Conservation (phyloP, 1,139 yeast genomes). For the Hansenula lynferdii region DNA sequence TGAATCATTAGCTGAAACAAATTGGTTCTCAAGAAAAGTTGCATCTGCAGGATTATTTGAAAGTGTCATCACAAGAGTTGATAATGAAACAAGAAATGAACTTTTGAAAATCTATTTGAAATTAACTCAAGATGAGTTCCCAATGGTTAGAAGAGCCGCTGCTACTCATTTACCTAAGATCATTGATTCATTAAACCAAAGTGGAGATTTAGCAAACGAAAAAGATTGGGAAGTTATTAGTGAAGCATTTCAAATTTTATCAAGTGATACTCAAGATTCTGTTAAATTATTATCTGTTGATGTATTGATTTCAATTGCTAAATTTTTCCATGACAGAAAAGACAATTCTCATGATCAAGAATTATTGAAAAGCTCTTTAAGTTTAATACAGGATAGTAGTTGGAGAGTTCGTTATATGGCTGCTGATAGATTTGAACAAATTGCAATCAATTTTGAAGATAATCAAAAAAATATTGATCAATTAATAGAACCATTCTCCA, state of each 20-base stretch:
- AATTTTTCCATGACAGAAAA: constrained; percentile 52
- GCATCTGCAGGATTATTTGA: constrained; percentile 90
- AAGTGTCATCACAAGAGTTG: constrained; percentile 60
- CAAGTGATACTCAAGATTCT: constrained; percentile 89
- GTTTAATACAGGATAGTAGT: constrained; percentile 80
- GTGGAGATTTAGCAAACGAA: constrained; percentile 31
- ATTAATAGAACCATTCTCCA: constrained; percentile 50
- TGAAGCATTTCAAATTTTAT: constrained; percentile 76
- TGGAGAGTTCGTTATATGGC: constrained; percentile 99
- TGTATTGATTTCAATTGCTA: constrained; percentile 69
- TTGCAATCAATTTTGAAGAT: constrained; percentile 60
- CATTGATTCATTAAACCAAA: constrained; percentile 50
- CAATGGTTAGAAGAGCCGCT: constrained; percentile 97
- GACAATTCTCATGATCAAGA: constrained; percentile 58
- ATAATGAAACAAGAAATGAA: constrained; percentile 46
- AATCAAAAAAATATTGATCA: constrained; percentile 49
- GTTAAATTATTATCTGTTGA: constrained; percentile 90
- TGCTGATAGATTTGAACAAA: constrained; percentile 80
- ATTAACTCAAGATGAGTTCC: constrained; percentile 86
- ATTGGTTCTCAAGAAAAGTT: constrained; percentile 93
- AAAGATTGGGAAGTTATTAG: constrained; percentile 72
- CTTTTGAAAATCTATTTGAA: constrained; percentile 64
- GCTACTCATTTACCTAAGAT: constrained; percentile 78
- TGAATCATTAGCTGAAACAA: constrained; percentile 74
- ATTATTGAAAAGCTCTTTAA: constrained; percentile 55